Conservation (phyloP, 345 rosid species). For the Eucalyptus grandis region DNA sequence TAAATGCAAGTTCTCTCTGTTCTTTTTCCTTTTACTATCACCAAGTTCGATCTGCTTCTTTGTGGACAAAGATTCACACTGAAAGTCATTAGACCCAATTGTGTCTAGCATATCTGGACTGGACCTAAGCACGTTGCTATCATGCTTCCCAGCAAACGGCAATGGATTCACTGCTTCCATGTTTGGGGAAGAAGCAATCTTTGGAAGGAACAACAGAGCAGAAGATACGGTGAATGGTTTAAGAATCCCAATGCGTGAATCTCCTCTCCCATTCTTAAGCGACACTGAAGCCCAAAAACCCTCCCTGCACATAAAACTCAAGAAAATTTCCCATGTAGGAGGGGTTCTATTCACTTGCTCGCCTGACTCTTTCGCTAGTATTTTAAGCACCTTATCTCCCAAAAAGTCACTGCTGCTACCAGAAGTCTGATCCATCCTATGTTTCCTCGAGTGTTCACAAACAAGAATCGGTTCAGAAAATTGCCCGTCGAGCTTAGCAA, state of each 20-base stretch:
- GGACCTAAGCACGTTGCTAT: not conserved
- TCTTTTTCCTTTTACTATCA: slow-evolving; percentile 23
- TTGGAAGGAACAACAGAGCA: slow-evolving; percentile 31
- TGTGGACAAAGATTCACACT: not conserved
- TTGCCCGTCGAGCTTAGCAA: slow-evolving; percentile 12
- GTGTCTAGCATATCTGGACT: not conserved
- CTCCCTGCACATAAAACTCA: slow-evolving; percentile 66
- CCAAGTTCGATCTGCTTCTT: not conserved
- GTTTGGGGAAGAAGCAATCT: not conserved
- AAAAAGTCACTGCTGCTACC: slow-evolving; percentile 26
- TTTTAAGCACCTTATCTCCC: slow-evolving; percentile 45
- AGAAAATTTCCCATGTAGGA: slow-evolving; percentile 66
- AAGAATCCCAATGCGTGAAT: slow-evolving; percentile 39
- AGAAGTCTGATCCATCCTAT: slow-evolving; percentile 11
- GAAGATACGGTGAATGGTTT: slow-evolving; percentile 71
- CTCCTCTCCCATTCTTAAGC: slow-evolving; percentile 31
- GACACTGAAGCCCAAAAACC: slow-evolving; percentile 58
- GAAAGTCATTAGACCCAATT: slow-evolving; percentile 1
- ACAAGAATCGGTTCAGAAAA: slow-evolving; percentile 36
- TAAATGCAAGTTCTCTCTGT: slow-evolving; percentile 9
- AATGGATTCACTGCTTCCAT: not conserved
- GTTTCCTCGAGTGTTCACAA: slow-evolving; percentile 13
- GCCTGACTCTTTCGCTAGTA: slow-evolving; percentile 41
- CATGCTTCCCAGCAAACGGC: not conserved
- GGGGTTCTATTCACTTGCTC: slow-evolving; percentile 23